Evolutionary conservation across 257 asterid species (phyloP), one percentile per base, ranked within the genome.

Genomic region (Solanum sitiens): DNA sequence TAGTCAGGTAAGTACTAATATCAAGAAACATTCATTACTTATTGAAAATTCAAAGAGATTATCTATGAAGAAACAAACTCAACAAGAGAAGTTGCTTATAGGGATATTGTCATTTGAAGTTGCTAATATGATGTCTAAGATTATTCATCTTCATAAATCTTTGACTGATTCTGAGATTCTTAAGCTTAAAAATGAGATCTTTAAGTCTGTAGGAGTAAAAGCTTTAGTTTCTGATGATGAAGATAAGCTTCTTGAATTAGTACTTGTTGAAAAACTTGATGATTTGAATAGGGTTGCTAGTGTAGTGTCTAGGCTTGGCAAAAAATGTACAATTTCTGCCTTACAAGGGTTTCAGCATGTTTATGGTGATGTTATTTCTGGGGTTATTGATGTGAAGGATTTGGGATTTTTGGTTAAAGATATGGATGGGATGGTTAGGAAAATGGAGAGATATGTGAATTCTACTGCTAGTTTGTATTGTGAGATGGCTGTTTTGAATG

Each of bases 331-430:
- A 2, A 83, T 95, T 45, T 94, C 98, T 37, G 98, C 98, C 1
- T 87, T 96, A 56, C 99, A 95, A 88, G 99, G 99, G 33, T 97
- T 97, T 88, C 96, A 96, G 91, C 99, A 97, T 88, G 99, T 97
- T 42, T 97, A 96, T 90, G 93, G 95, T 27, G 99, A 97, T 90
- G 91, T 97, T 8, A 80, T 91, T 87, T 93, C 93, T 56, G 98
- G 98, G 75, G 93, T 77, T 18, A 95, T 96, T 87, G 94, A 94
- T 90, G 92, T 95, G 75, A 93, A 86, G 85, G 94, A 95, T 83
- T 87, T 96, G 89, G 96, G 98, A n/a, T 93, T 97, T 89, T 89
- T 95, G 87, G 98, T 97, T 79, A 97, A 96, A 91, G 98, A 97
- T 86, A 97, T 97, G 99, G 99, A 97, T 21, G 88, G 94, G 73